phyloP scores from a whole-genome alignment of 768 basidiomycete species.

The Porpolomopsis calyptriformis region DNA sequence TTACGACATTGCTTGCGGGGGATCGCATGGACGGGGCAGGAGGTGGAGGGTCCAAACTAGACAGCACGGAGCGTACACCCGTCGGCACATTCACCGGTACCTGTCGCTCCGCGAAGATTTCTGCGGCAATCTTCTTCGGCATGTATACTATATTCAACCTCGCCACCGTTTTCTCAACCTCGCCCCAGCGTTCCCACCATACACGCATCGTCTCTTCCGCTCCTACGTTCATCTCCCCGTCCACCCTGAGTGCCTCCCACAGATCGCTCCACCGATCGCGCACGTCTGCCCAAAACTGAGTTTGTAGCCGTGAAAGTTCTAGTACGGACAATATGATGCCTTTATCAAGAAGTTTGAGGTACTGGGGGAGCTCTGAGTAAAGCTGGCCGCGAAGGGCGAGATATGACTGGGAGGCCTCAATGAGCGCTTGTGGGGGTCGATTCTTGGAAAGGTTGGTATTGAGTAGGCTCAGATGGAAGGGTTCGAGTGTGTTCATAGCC shows the following conservation, averaged over 20 bases:
- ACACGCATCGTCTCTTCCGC: conserved; percentile 59
- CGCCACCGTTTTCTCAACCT: conserved; percentile 44
- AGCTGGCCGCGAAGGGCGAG: conserved; percentile 67
- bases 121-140: conserved; percentile 6
- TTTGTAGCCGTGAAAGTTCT: conserved; percentile 47
- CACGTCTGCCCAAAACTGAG: conserved; percentile 48
- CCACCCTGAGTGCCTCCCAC: conserved; percentile 75
- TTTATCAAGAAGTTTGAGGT: conserved; percentile 46
- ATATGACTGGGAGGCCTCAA: conserved; percentile 69
- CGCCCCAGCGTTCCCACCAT: conserved; percentile 60
- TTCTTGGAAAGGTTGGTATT: conserved; percentile 54
- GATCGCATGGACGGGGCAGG: conserved; percentile 5
- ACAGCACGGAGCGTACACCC: not conserved
- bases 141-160: conserved; percentile 24
- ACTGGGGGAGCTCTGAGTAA: conserved; percentile 56
- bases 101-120: not conserved
- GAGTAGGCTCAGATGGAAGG: conserved; percentile 59
- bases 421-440: conserved; percentile 53
- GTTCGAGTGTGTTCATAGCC: conserved; percentile 65
- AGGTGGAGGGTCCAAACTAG: conserved; percentile 12
- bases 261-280: conserved; percentile 63
- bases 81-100: not conserved
- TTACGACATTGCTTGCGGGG: conserved; percentile 6
- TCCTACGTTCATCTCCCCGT: conserved; percentile 58
- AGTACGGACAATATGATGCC: conserved; percentile 45